Percentiles rank a stretch among this genome's conserved stretches.
Conservation (phyloP, 495 filamentous ascomycete species). For the Neurospora sp. region DNA sequence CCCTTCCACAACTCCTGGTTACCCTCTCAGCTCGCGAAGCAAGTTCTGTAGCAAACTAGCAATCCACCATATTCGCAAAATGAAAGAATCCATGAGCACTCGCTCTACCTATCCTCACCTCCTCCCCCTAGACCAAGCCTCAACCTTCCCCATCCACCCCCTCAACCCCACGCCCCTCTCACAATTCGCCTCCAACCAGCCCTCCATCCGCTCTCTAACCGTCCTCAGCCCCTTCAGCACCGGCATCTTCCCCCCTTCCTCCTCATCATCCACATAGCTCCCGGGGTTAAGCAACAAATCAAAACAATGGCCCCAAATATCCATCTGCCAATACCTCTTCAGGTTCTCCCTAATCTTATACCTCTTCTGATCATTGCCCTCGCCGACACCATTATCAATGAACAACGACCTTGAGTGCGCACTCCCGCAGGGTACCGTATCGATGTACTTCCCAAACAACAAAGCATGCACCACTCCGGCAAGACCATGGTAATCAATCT, state of each 20-base stretch:
- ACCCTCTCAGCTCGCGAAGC: neutral
- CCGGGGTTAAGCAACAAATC: constrained; percentile 79
- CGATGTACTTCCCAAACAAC: constrained; percentile 90
- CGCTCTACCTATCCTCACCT: constrained; percentile 4
- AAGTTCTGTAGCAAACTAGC: neutral
- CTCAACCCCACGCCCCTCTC: constrained; percentile 76
- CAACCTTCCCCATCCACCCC: constrained; percentile 56
- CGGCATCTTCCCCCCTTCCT: constrained; percentile 53
- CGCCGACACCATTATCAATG: no score
- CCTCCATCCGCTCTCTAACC: constrained; percentile 72
- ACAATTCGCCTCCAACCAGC: constrained; percentile 66
- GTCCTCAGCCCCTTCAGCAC: constrained; percentile 53
- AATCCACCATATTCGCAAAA: neutral
- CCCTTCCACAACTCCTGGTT: neutral
- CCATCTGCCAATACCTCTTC: constrained; percentile 92
- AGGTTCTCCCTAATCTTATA: constrained; percentile 62
- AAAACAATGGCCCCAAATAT: constrained; percentile 78
- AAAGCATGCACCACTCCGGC: constrained; percentile 78
- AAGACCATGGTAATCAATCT: constrained; percentile 88
- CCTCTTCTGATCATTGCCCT: constrained; percentile 31
- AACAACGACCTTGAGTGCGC: neutral
- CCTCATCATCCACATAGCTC: constrained; percentile 41
- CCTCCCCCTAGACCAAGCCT: constrained; percentile 37
- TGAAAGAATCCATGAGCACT: neutral
- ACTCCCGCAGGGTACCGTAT: constrained; percentile 48